phyloP scores from a whole-genome alignment of 768 basidiomycete species.

The Auricularia sp. region DNA sequence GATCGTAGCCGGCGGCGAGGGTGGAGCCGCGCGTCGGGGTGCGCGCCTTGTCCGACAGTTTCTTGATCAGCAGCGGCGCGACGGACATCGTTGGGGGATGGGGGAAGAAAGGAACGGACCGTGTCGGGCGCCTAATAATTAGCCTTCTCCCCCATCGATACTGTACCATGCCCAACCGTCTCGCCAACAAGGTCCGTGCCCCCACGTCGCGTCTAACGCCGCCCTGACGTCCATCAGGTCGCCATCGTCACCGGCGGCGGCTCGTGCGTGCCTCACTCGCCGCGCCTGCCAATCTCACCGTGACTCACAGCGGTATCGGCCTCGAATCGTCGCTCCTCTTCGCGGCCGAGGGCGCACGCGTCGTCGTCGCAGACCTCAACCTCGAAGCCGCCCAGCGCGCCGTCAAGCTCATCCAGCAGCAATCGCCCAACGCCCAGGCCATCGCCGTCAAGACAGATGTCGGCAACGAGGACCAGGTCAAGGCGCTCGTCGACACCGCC shows the following conservation, averaged over 20 bases:
- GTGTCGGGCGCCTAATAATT: neutral
- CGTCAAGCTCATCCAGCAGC: slow-evolving; percentile 49
- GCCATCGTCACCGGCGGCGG: slow-evolving; percentile 84
- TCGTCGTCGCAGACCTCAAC: slow-evolving; percentile 86
- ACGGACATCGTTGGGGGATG: slow-evolving; percentile 14
- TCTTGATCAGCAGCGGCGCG: slow-evolving; percentile 67
- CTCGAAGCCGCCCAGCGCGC: slow-evolving; percentile 58
- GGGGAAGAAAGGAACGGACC: neutral
- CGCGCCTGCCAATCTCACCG: slow-evolving; percentile 6
- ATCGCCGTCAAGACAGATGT: slow-evolving; percentile 77
- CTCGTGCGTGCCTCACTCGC: slow-evolving; percentile 45
- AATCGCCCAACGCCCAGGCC: slow-evolving; percentile 60
- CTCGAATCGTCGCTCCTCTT: slow-evolving; percentile 93
- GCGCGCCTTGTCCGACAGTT: slow-evolving; percentile 69
- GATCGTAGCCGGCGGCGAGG: slow-evolving; percentile 88
- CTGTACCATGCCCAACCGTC: slow-evolving; percentile 49
- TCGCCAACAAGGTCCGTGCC: slow-evolving; percentile 47
- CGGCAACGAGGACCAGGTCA: slow-evolving; percentile 76
- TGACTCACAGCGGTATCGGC: slow-evolving; percentile 72
- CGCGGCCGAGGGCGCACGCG: slow-evolving; percentile 87
- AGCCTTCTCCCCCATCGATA: neutral
- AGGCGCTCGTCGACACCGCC: slow-evolving; percentile 69
- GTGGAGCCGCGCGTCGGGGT: slow-evolving; percentile 81
- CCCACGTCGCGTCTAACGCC: slow-evolving; percentile 12
- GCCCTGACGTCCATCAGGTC: slow-evolving; percentile 30